Evolutionary conservation across 495 filamentous ascomycete species (phyloP), one percentile per base, ranked within the genome.

Genomic region (Neurospora tetrasperma): DNA sequence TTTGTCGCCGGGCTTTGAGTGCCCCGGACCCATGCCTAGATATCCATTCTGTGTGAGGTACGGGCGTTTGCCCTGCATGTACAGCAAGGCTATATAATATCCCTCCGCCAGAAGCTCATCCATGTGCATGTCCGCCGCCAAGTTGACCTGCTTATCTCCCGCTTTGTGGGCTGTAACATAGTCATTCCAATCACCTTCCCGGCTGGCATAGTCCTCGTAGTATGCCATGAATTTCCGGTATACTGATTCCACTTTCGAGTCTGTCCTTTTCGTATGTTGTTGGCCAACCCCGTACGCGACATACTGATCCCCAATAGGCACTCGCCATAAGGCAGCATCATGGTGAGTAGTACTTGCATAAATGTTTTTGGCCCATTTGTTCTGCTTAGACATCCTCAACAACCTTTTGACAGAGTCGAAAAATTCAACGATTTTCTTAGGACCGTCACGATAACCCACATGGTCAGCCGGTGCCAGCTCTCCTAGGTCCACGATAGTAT

Each of bases 1-100:
- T 2, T 42, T 46, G n/a, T 74, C 74, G 2, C 75, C 75, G 23
- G 40, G 35, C 14, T 69, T 20, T 0, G 16, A 35, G 3, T 59
- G 54, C 16, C 8, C 18, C 7, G 75, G 73, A 3, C 73, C 71
- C 71, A 76, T 74, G 12, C 75, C 75, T 20, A 74, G 11, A 31
- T 74, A 71, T 5, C 73, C 75, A 5, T 43, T 70, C 18, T 44
- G n/a, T 0, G 75, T 76, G 11, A 74, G 38, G 12, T 71, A 74
- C 35, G 72, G 72, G 31, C 71, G 41, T 8, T 74, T 75, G 2
- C 31, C 66, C 0, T 54, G 0, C 72, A 73, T 71, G 8, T 23
- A 0, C 20, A 2, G 0, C 54, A 62, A 62, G 27, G 2, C 23
- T 3, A 31, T 0, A 62, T 31, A 62, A 62, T 62, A 62, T 14